Evolutionary conservation across 495 filamentous ascomycete genomes (phyloP).

Genomic region (Amphirosellinia nigrospora): DNA sequence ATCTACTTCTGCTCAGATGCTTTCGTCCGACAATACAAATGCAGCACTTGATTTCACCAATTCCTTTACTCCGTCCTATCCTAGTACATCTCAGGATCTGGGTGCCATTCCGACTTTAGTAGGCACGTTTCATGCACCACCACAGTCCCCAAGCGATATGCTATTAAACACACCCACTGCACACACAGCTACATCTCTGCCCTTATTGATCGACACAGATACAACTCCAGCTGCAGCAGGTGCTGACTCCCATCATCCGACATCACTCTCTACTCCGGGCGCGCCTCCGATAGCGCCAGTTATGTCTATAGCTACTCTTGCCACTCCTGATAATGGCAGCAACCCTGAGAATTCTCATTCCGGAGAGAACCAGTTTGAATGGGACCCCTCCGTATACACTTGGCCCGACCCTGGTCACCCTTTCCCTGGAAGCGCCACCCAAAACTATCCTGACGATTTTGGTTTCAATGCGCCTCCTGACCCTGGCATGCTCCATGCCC

Average conservation of each 20-base stretch:
- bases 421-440: not conserved
- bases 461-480: too few relatives aligned
- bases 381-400: not conserved
- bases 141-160: not conserved
- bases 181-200: not conserved
- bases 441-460: too few relatives aligned
- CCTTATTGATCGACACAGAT: not conserved
- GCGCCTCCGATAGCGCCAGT: not conserved
- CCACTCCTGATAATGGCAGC: not conserved
- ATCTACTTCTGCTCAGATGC: not conserved
- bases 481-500: not conserved
- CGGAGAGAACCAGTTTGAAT: not conserved
- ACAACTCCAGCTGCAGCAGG: not conserved
- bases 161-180: not conserved
- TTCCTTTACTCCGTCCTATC: not conserved
- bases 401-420: not conserved
- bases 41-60: not conserved
- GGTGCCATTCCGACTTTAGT: not conserved
- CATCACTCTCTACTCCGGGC: not conserved
- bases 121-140: not conserved
- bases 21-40: not conserved
- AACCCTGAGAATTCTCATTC: not conserved
- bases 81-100: not conserved
- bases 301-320: not conserved
- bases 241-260: not conserved